Evolutionary conservation across 1,139 yeast genomes (phyloP), one percentile per base, ranked within the genome.

Genomic region (Zygosaccharomyces pseudobailii): DNA sequence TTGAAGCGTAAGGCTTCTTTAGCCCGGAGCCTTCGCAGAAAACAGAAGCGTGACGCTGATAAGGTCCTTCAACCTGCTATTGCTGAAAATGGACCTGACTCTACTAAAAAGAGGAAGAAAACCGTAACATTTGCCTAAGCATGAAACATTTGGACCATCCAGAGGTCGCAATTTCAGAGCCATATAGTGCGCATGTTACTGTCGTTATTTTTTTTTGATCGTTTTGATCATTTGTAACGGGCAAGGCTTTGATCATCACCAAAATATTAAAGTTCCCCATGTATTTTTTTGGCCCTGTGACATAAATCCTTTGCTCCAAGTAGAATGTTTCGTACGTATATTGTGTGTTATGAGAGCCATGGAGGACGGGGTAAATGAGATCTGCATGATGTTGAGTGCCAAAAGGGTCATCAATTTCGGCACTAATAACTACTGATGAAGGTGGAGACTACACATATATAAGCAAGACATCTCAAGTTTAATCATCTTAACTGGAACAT

Each of bases 21-120:
- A 36, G 92, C 92, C 8, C 77, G 94, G 66, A 66, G 77, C 3
- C 69, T 72, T 46, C 80, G 94, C 73, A 77, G 92, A 67, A 84
- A 83, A 71, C 81, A 75, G 58, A 84, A 87, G 31, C 79, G 79
- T 59, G 73, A 74, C 4, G 58, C 70, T 5, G 71, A 69, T 53
- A 74, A 69, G 53, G 24, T 23, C 66, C 58, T 4, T 73, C 68
- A 60, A 8, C 63, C 58, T 5, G 66, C 58, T 20, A 60, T 58
- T 22, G 61, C 50, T 22, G 63, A 59, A 48, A 64, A 65, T 54
- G 71, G 67, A 21, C 9, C 21, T 3, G 37, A 25, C 4, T 36
- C 36, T 5, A 21, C 30, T 21, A 47, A 33, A n/a, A 43, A 40
- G 31, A 46, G 47, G 25, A 56, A 53, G 48, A 59, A 58, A 42